A percentile compares a stretch with the other conserved stretches of the same genome.
Conservation (phyloP, 108 stramenopile species). For the Poteriospumella lacustris region DNA sequence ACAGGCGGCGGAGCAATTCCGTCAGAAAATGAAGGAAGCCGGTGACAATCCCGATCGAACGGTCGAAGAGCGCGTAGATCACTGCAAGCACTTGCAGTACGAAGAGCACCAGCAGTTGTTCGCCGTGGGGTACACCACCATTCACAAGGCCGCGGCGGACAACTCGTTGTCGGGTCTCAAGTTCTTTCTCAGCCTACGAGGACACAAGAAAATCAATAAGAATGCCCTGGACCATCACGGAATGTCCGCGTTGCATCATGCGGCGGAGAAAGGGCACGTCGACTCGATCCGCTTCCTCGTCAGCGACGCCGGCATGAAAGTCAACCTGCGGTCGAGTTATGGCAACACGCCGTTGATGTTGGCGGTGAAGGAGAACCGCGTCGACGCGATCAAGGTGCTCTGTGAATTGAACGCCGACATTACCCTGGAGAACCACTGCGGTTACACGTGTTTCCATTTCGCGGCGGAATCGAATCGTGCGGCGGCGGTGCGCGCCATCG, state of each 20-base stretch:
- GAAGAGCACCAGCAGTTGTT: background rate
- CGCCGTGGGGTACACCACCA: background rate
- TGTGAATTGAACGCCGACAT: background rate
- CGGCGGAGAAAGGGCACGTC: background rate
- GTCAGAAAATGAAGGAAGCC: background rate
- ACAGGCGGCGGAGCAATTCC: background rate
- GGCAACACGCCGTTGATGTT: background rate
- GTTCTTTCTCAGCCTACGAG: background rate
- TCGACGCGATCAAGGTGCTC: background rate
- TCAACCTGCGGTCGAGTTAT: background rate
- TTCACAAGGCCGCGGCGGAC: background rate
- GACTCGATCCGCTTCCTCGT: background rate
- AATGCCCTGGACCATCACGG: background rate
- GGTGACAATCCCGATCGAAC: background rate
- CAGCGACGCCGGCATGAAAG: background rate
- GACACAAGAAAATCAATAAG: background rate
- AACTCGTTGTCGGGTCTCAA: background rate
- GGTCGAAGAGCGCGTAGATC: background rate
- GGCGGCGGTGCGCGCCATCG: background rate
- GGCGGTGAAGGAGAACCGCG: background rate
- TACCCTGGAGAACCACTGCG: background rate
- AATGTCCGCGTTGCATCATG: background rate
- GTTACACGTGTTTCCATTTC: background rate
- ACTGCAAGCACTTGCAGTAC: background rate
- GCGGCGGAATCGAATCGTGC: background rate